Evolutionary conservation across 352 stramenopile species (phyloP).

Genomic region (Phytopythium chamaehyphon): DNA sequence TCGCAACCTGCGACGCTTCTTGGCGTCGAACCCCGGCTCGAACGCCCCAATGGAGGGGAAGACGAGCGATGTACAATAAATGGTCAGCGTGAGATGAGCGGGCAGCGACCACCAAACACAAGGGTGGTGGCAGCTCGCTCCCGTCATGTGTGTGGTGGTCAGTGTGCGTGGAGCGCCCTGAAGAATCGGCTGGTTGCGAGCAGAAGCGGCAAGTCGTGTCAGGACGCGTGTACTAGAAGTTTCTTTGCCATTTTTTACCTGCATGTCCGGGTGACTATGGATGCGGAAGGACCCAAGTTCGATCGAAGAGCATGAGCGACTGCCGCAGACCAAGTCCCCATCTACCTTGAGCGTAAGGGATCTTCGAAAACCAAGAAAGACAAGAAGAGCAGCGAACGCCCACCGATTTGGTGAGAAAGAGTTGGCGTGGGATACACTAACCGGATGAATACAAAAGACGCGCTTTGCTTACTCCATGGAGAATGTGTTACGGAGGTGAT

Average conservation of each 20-base stretch:
- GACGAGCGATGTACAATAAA: constrained; percentile 21
- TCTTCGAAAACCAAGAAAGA: background rate
- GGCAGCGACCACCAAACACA: background rate
- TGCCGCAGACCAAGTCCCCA: background rate
- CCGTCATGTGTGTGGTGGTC: constrained; percentile 4
- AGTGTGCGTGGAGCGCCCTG: background rate
- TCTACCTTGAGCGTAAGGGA: background rate
- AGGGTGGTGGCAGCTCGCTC: background rate
- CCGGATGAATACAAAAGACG: background rate
- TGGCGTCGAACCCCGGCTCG: constrained; percentile 36
- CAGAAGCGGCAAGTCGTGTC: constrained; percentile 1
- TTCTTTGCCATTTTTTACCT: constrained; percentile 1
- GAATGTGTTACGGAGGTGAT: background rate
- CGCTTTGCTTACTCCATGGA: background rate
- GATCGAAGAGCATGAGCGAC: constrained; percentile 2
- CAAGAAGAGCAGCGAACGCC: background rate
- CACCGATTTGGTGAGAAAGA: background rate
- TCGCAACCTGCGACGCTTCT: constrained; percentile 70
- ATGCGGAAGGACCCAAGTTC: background rate
- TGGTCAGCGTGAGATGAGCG: background rate
- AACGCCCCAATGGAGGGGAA: constrained; percentile 12
- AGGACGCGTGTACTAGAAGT: constrained; percentile 8
- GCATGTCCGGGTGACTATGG: background rate
- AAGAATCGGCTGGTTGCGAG: background rate
- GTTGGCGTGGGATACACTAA: too few species aligned